Evolutionary conservation across 768 basidiomycete genomes (phyloP), one percentile per base, ranked within the genome.

Genomic region (Russula sp.): DNA sequence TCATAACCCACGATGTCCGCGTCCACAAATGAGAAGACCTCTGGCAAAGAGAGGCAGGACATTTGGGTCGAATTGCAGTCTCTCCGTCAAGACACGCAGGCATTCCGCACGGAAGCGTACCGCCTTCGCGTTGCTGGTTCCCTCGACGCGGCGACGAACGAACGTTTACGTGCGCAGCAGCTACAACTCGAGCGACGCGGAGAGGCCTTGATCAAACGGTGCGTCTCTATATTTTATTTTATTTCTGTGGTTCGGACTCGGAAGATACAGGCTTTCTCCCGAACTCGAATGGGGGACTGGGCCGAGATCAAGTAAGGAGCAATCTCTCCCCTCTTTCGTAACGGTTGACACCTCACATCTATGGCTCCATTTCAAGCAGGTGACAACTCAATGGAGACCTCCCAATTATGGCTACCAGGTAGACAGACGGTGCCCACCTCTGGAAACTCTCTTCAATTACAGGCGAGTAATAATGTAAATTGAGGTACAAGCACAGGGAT

Each of bases 141-240:
- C 34, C 56, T 58, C 18, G 57, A 58, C 25, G 8, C 10, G 2
- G 41, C 51, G 3, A 32, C 39, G 14, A 63, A 59, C 4, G 62
- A 59, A 38, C 45, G 52, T 13, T 22, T 63, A 18, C 62, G 25
- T 22, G 22, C 51, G 34, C 45, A 48, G 9, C 62, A 63, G 29
- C 16, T 5, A 18, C 52, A 55, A 3, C 62, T 63, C 16, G 62
- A 55, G 51, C 32, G 25, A 18, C 62, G 62, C 3, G 62, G 62
- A 20, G 57, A 59, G 11, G 25, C 38, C 0, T 34, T 63, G 36
- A 43, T 63, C 20, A 63, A 59, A 35, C 57, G 39, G 62, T 59
- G 22, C 13, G 57, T 48, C 0, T 4, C 25, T 3, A 25, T 32
- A 8, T 7, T 20, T 29, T n/a, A 8, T 32, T 16, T 8, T 5